phyloP scores from a whole-genome alignment of 495 filamentous ascomycete species.

The Penicillium bovifimosum region DNA sequence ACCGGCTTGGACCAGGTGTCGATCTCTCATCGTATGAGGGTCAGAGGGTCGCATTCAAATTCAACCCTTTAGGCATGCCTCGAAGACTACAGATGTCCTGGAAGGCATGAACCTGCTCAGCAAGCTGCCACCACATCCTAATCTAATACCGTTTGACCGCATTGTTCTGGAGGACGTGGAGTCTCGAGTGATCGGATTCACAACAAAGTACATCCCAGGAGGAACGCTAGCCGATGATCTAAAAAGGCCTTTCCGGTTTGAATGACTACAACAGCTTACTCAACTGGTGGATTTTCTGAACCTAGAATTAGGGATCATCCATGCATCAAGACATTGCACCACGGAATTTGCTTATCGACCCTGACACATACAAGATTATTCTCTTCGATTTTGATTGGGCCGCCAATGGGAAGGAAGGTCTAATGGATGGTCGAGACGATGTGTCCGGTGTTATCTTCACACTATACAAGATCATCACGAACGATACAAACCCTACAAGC shows the following conservation, averaged over 20 bases:
- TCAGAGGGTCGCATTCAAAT: conserved; percentile 17
- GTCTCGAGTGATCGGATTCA: conserved; percentile 37
- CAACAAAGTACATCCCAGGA: conserved; percentile 29
- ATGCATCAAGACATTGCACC: conserved; percentile 37
- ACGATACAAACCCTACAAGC: conserved; percentile 21
- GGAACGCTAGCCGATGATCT: conserved; percentile 35
- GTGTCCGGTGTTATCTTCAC: conserved; percentile 34
- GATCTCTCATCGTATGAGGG: conserved; percentile 6
- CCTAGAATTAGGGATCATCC: conserved; percentile 30
- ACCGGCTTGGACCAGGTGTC: conserved; percentile 16
- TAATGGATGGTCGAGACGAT: conserved; percentile 30
- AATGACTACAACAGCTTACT: conserved; percentile 34
- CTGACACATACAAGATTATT: conserved; percentile 27
- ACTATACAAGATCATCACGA: conserved; percentile 37
- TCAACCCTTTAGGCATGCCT: conserved; percentile 15
- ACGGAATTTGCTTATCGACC: conserved; percentile 33
- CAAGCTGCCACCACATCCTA: conserved; percentile 27
- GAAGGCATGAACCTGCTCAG: conserved; percentile 30
- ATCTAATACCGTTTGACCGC: conserved; percentile 32
- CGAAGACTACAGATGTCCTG: conserved; percentile 22
- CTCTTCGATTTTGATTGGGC: conserved; percentile 38
- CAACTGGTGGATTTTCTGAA: conserved; percentile 36
- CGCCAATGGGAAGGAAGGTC: conserved; percentile 16
- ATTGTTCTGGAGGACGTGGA: conserved; percentile 33
- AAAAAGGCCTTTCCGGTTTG: conserved; percentile 26